phyloP scores from a whole-genome alignment of 306 rosid genomes.

The Ormosia semicastrata region DNA sequence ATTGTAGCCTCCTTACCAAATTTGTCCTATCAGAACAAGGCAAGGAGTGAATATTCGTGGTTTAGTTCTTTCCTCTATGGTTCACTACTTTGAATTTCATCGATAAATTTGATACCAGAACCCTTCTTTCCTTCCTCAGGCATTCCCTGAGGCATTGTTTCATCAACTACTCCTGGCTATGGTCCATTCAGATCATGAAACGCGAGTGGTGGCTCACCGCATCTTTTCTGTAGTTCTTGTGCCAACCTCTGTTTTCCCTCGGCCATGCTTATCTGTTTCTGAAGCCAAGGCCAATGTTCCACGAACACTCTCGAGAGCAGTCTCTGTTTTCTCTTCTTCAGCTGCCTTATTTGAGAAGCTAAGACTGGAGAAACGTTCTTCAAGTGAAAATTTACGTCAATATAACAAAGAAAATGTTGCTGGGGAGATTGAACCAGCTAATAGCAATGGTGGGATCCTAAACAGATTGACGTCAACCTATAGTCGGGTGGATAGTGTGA shows the following conservation, averaged over 20 bases:
- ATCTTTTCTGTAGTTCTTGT: slow-evolving; percentile 87
- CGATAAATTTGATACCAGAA: slow-evolving; percentile 31
- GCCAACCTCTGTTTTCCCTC: slow-evolving; percentile 71
- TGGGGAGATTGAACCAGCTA: slow-evolving; percentile 41
- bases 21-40: slow-evolving; percentile 77
- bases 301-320: slow-evolving; percentile 80
- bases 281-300: slow-evolving; percentile 55
- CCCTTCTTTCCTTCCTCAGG: slow-evolving; percentile 46
- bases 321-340: slow-evolving; percentile 86
- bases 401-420: slow-evolving; percentile 33
- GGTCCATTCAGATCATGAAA: slow-evolving; percentile 95
- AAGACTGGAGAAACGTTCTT: slow-evolving; percentile 55
- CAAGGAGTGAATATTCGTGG: slow-evolving; percentile 39
- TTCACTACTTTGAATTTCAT: slow-evolving; percentile 22
- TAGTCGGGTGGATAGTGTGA: slow-evolving; percentile 49
- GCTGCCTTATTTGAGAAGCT: slow-evolving; percentile 92
- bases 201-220: slow-evolving; percentile 80
- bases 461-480: slow-evolving; percentile 57
- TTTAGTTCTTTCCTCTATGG: slow-evolving; percentile 21
- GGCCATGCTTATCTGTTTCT: slow-evolving; percentile 32
- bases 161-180: slow-evolving; percentile 86
- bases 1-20: slow-evolving; percentile 82
- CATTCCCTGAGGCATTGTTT: slow-evolving; percentile 93
- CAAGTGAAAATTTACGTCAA: slow-evolving; percentile 44
- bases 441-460: slow-evolving; percentile 43